phyloP scores from a whole-genome alignment of 257 asterid genomes.

The Gentiana dahurica region DNA sequence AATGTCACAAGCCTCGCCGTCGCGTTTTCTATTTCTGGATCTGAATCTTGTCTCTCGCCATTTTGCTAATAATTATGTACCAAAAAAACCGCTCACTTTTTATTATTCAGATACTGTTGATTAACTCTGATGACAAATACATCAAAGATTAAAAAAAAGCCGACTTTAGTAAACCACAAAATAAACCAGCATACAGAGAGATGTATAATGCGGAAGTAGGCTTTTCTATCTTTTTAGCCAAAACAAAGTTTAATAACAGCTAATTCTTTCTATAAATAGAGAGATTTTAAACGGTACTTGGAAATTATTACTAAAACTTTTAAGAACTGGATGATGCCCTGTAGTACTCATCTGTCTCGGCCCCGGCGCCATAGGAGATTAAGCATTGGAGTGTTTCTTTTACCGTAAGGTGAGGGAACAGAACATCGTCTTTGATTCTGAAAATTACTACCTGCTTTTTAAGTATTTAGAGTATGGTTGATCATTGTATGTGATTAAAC shows the following conservation, averaged over 20 bases:
- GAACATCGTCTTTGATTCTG: too few species aligned
- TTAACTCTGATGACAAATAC: background rate
- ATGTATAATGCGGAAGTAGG: background rate
- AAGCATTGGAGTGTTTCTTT: too few species aligned
- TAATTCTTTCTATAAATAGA: slow-evolving; percentile 26
- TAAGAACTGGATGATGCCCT: too few species aligned
- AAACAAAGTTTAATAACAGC: slow-evolving; percentile 3
- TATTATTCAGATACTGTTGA: too few species aligned
- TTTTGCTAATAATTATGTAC: slow-evolving; percentile 1
- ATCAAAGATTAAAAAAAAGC: background rate
- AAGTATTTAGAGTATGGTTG: too few species aligned
- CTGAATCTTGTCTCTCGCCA: slow-evolving; percentile 81
- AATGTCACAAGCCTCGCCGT: slow-evolving; percentile 75
- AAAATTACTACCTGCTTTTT: too few species aligned
- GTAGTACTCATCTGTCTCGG: too few species aligned
- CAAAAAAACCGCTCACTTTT: slow-evolving; percentile 1
- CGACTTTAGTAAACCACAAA: slow-evolving; percentile 13
- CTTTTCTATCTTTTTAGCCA: background rate
- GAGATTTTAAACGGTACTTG: too few species aligned
- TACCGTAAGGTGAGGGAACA: too few species aligned
- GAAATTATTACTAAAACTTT: too few species aligned
- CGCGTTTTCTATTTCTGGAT: slow-evolving; percentile 68
- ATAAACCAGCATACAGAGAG: slow-evolving; percentile 25
- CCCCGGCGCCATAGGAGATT: too few species aligned
- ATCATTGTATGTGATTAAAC: too few species aligned